Percentiles rank a stretch among this genome's conserved stretches.
Conservation (phyloP, 2,329 filamentous ascomycete species). For the Malbranchea zuffiana region DNA sequence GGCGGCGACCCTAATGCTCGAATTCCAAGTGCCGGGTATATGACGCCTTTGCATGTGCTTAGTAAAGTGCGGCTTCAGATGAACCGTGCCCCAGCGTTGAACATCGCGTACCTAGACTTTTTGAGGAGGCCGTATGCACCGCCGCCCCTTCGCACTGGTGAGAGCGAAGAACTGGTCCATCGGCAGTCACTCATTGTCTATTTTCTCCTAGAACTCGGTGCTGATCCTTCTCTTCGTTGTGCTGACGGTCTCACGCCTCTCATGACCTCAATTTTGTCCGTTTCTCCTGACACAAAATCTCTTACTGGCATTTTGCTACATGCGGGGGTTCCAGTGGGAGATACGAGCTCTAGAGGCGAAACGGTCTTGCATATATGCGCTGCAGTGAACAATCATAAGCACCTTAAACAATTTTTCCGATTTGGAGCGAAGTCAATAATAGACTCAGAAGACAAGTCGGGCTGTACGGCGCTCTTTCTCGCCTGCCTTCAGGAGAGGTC, state of each 20-base stretch:
- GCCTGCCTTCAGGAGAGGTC: background rate
- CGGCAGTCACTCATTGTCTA: slow-evolving; percentile 1
- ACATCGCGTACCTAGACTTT: slow-evolving; percentile 3
- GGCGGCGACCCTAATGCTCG: slow-evolving; percentile 3
- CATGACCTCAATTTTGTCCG: slow-evolving; percentile 2
- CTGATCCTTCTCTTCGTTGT: background rate
- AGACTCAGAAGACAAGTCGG: background rate
- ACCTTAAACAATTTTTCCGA: slow-evolving; percentile 1
- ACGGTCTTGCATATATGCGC: background rate
- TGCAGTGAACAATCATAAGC: background rate
- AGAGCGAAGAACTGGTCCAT: background rate
- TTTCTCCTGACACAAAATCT: slow-evolving; percentile 3
- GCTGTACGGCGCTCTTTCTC: background rate
- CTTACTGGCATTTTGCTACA: slow-evolving; percentile 1
- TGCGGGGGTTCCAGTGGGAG: background rate
- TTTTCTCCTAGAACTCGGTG: slow-evolving; percentile 2
- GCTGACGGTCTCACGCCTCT: slow-evolving; percentile 1
- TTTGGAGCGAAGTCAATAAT: slow-evolving; percentile 1
- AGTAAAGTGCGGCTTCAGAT: background rate
- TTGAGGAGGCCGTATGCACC: slow-evolving; percentile 1
- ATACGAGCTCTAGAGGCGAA: background rate
- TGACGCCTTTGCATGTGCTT: slow-evolving; percentile 2
- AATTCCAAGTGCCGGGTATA: background rate
- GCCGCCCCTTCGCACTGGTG: background rate
- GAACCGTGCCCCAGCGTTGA: background rate